Base-by-base conservation (phyloP, 2,329 filamentous ascomycete species). In the Knoxdaviesia proteae region DNA sequence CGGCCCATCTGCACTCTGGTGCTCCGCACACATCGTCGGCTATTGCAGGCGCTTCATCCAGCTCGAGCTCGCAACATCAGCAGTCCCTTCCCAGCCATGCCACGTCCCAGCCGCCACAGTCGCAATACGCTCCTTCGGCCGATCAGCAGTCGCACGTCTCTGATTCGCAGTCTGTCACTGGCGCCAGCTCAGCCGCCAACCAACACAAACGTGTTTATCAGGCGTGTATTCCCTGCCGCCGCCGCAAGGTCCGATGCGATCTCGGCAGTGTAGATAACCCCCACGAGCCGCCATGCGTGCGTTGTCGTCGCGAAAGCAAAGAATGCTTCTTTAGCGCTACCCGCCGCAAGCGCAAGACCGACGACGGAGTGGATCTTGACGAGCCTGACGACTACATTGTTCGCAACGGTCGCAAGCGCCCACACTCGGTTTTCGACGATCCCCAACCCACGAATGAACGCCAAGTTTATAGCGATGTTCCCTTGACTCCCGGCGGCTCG, bases 251-350 rank as follows among this genome's bases (percentile, higher is more conserved):
- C 31, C 66, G 72, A 46, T 76, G 70, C 57, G 71, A 76, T 49
- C 60, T 77, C 6, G 72, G 72, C 45, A 80, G 78, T 53, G 88
- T 96, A 56, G 90, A 96, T 61, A 88, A 90, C 53, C 90, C 90
- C 30, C 77, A 87, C 59, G 84, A 93, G 52, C 88, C 88, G 44
- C 90, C 90, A 3, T 98, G 90, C 59, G 82, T 88, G 46, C 77
- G 90, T 55, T 98, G 90, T 58, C 80, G 86, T 42, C 78, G 90
- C 50, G 90, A 98, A 65, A 84, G 80, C 63, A 96, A 96, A 59
- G 80, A 94, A 53, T 98, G 90, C 65, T 93, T 80, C 69, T 98
- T 98, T 66, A 93, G 86, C 48, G 84, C 86, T 20, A 96, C 87
- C 33, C 73, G 90, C 41, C 77, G 90, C 55, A 96, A 96, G 74